Base-by-base conservation (phyloP, 1,284 basidiomycete genomes). In the Naganishia sp. region DNA sequence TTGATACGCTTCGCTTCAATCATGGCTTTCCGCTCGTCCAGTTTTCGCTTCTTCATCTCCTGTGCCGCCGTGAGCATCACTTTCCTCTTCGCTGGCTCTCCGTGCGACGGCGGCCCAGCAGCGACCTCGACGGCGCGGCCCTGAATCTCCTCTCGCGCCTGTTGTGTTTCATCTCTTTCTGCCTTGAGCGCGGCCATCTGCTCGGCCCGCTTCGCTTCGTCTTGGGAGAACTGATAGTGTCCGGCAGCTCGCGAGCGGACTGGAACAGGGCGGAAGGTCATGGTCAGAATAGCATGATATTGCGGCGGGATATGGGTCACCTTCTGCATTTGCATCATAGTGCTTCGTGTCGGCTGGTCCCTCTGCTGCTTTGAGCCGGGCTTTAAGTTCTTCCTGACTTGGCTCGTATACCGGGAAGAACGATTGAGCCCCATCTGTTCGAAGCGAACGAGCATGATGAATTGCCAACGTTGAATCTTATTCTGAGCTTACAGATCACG, bases 341-440 rank as follows among this genome's bases (percentile, higher is more conserved):
- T 94, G 92, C 18, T 85, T 80, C 18, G 85, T 83, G 3, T 90
- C 83, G 0, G 89, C 75, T 33, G 75, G 86, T 75, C 95, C 92
- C 55, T 81, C 82, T 0, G 85, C 83, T 0, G 89, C 85, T 72
- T 93, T 88, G 75, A 90, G 96, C 75, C 94, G 90, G 6, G 83
- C 80, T 39, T 85, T 83, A 4, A 92, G 82, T 0, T 89, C 86
- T 68, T 93, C 92, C 1, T 83, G 85, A n/a, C 89, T 86, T 6
- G 90, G 91, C 72, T 88, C 86, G 73, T 92, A 96, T 0, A 89
- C 86, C 0, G 93, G 93, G 78, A 94, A 97, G 67, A 77, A 81
- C 85, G 86, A 74, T 85, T 88, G 72, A 84, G 94, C 90, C 61
- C 87, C 91, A 66, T 67, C 61, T 64, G 31, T n/a, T 54, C 6